Evolutionary conservation across 306 rosid species (phyloP), one percentile per base, ranked within the genome.

Genomic region (Trifolium fragiferum): DNA sequence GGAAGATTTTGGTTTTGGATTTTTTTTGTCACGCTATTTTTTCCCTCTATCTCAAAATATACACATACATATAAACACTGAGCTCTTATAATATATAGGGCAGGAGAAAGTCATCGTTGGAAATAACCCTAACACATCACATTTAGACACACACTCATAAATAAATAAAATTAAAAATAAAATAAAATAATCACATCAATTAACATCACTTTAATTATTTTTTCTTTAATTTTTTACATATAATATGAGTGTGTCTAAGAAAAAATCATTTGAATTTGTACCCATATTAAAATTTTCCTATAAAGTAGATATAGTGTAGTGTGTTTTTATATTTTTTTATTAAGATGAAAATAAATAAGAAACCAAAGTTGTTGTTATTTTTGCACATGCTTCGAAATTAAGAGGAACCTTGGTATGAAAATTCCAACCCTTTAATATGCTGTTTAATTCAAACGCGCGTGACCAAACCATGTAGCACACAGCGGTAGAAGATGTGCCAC

Each of bases 371-470:
- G 75, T 67, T 38, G 23, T 13, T 70, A 51, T 18, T 4, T 14
- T 5, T 1, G 38, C 76, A 78, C 51, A 62, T 79, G 83, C 83
- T 15, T 0, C 38, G 85, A 78, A 81, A 6, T 10, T 74, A 3
- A n/a, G 5, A 13, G 68, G 88, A 82, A 86, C 50, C 72, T 6
- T 2, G 41, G 20, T 41, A 38, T n/a, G 88, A 83, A 85, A 75
- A 68, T 83, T 82, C 88, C 63, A 40, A 41, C 1, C 60, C 25
- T 9, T 11, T 49, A 38, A 19, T 4, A 7, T 16, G 47, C 2
- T 21, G 57, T 3, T 0, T 2, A 7, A 0, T 0, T 0, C 2
- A 5, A 76, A 74, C 46, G 21, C 51, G 25, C 43, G 0, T 0
- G 0, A 0, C 0, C 0, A 1, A 1, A 0, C 1, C 73, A 74